Evolutionary conservation across 139 green algal genomes (phyloP).

Genomic region (Coelastrella sp.): DNA sequence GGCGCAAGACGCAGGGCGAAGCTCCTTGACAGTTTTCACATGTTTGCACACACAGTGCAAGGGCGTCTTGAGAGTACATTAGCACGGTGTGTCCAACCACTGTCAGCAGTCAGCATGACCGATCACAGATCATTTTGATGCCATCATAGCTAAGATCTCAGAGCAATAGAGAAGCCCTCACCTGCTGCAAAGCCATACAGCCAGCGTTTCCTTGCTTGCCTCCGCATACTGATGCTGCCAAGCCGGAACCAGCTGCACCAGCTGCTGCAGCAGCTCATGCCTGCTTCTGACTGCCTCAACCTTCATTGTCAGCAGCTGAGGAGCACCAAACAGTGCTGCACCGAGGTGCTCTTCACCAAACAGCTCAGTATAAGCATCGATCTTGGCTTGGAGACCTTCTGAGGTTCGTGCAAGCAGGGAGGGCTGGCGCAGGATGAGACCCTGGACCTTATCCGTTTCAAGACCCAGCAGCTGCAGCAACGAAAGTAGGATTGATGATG

Average conservation of each 20-base stretch:
- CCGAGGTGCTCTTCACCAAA: constrained; percentile 16
- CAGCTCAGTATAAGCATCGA: constrained; percentile 32
- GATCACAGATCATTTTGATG: not conserved
- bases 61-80: too few species aligned
- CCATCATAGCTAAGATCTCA: not conserved
- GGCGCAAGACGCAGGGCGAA: too few species aligned
- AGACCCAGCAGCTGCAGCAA: constrained; percentile 36
- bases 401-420: constrained; percentile 37
- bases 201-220: constrained; percentile 31
- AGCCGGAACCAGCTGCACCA: constrained; percentile 6
- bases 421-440: constrained; percentile 34
- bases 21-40: too few species aligned
- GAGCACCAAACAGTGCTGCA: constrained; percentile 13
- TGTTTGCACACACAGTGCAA: too few species aligned
- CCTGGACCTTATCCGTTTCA: not conserved
- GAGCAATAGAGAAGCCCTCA: not conserved
- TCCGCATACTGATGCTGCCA: constrained; percentile 35
- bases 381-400: constrained; percentile 36
- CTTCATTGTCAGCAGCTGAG: constrained; percentile 50
- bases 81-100: too few species aligned
- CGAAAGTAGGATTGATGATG: too few species aligned
- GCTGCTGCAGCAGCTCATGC: constrained; percentile 37
- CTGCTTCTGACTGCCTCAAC: constrained; percentile 12
- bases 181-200: constrained; percentile 46
- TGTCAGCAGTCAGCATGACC: not conserved